Base-by-base conservation (phyloP, 805 yeast genomes). In the Ogataea methanolica region DNA sequence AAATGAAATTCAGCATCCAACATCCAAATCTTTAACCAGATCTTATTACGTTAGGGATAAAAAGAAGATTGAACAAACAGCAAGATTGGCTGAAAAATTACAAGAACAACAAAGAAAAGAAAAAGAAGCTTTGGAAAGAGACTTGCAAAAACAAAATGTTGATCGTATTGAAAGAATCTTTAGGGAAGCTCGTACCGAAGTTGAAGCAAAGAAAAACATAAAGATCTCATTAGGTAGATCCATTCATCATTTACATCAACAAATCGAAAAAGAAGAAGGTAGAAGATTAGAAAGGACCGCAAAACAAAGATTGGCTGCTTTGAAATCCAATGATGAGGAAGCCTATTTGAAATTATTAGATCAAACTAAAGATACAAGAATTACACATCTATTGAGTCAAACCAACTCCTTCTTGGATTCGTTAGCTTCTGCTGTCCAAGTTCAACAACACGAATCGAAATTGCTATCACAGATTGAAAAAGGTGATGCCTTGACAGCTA, bases 291-390 rank as follows among this genome's bases (percentile, higher is more conserved):
- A 87, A 65, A 81, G 79, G 62, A 86, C 83, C 29, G 95, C 95
- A n/a, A 86, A 83, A 61, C 91, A 85, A 63, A 85, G 96, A 79
- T 77, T 87, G 67, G 90, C 84, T 60, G 94, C 94, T 29, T 78
- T 87, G 73, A 85, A 84, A 65, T 87, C 91, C 16, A 86, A 87
- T 63, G 96, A 87, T 71, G 95, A 87, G 66, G 96, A 87, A 62
- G 94, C 94, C 2, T 87, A 87, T 70, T 77, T 87, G 63, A 86
- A 86, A 61, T 76, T 87, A 60, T 75, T 87, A 64, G 94, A 87
- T 63, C 90, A 86, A 67, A 87, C 96, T 4, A 87, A 87, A 64
- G 96, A 87, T 69, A 86, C 88, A 38, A 80, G 96, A 78, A 83
- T 87, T 57, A 86, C 94, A 1, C 95, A 87, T 67, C 74, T 87